These are phyloP conservation scores for Eucalyptus sideroxylon DNA, from an alignment of 345 rosid species.

Conservation along the genomic window DNA sequence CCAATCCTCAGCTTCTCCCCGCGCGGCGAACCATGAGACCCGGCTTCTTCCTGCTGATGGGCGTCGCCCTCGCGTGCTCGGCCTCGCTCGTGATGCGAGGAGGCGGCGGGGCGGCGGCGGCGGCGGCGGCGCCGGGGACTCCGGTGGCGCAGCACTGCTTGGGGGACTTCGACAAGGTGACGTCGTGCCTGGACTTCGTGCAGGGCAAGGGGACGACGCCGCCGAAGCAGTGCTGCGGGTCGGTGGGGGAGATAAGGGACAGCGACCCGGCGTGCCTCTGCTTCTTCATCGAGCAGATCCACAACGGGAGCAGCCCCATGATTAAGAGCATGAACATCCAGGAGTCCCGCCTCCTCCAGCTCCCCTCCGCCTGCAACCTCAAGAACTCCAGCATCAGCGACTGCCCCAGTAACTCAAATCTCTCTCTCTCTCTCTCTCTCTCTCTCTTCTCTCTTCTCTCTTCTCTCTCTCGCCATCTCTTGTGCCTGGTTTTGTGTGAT, in stretches of 20 bases:
- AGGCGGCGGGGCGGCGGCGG: neutral
- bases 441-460: neutral
- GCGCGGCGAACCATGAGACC: neutral
- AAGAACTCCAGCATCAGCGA: slow-evolving; percentile 46
- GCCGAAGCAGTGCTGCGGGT: slow-evolving; percentile 50
- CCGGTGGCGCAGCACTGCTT: slow-evolving; percentile 12
- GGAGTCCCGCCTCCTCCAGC: slow-evolving; percentile 54
- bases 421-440: neutral
- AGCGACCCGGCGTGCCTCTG: slow-evolving; percentile 77
- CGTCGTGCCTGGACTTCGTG: slow-evolving; percentile 52
- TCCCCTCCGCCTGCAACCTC: slow-evolving; percentile 69
- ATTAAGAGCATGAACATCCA: slow-evolving; percentile 68
- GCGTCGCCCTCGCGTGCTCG: neutral
- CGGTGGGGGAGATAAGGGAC: slow-evolving; percentile 35
- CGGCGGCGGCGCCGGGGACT: neutral
- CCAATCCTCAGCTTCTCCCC: neutral
- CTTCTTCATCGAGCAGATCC: slow-evolving; percentile 46
- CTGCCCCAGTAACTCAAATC: slow-evolving; percentile 50
- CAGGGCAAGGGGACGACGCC: slow-evolving; percentile 45
- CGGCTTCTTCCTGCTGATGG: neutral
- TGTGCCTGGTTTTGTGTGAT: neutral
- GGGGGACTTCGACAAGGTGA: slow-evolving; percentile 38
- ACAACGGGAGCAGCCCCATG: slow-evolving; percentile 28
- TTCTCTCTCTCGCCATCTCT: neutral
- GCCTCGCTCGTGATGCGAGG: neutral